Conservation (phyloP, 192 early-diverging fungal species). For the Fimicolochytrium jonesii region DNA sequence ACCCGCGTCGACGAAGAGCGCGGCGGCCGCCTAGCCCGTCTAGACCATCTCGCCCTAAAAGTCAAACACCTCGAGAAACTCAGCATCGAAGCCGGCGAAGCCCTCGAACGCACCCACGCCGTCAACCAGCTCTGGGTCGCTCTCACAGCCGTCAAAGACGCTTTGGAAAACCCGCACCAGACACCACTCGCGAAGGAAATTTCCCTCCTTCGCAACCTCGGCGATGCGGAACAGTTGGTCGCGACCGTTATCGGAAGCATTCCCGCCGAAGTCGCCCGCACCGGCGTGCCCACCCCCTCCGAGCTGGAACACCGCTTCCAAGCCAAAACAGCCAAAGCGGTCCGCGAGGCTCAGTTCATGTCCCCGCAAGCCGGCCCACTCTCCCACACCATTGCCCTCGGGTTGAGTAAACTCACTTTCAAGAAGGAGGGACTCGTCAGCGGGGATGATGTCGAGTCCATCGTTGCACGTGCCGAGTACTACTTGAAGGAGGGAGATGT, state of each 20-base stretch:
- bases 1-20: slow-evolving; percentile 84
- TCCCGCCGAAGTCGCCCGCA: slow-evolving; percentile 47
- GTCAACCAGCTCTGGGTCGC: slow-evolving; percentile 63
- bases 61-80: slow-evolving; percentile 69
- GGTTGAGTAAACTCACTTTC: slow-evolving; percentile 75
- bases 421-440: slow-evolving; percentile 79
- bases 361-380: slow-evolving; percentile 84
- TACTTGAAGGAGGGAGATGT: slow-evolving; percentile 75
- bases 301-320: slow-evolving; percentile 69
- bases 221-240: slow-evolving; percentile 49
- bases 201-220: slow-evolving; percentile 47
- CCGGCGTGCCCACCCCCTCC: slow-evolving; percentile 57
- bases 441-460: slow-evolving; percentile 81
- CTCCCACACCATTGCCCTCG: slow-evolving; percentile 68
- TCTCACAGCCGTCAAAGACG: slow-evolving; percentile 57
- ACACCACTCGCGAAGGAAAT: slow-evolving; percentile 73
- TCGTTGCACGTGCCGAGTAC: slow-evolving; percentile 72
- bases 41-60: slow-evolving; percentile 78
- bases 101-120: slow-evolving; percentile 59
- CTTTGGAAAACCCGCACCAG: slow-evolving; percentile 32
- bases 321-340: slow-evolving; percentile 51
- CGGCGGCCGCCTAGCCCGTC: slow-evolving; percentile 75
- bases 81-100: slow-evolving; percentile 62
- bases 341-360: slow-evolving; percentile 76
- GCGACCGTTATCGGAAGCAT: slow-evolving; percentile 28